Evolutionary conservation across 2,329 filamentous ascomycete genomes (phyloP).

Genomic region (Trichoderma guizhouense): DNA sequence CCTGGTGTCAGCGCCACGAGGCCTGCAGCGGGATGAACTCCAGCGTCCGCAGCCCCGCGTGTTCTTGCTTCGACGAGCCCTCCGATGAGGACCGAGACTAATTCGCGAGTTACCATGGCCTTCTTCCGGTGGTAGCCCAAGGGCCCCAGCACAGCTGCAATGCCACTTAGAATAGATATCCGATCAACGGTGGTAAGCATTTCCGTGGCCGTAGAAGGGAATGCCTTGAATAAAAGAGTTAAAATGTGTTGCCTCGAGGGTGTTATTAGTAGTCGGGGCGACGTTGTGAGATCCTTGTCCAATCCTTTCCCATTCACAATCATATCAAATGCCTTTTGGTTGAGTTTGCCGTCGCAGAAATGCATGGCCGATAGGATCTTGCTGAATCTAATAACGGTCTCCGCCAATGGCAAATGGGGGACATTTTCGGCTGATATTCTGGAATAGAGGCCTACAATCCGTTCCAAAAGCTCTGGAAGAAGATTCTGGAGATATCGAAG

Average conservation of each 20-base stretch:
- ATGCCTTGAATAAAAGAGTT: slow-evolving; percentile 63
- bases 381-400: slow-evolving; percentile 69
- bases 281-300: slow-evolving; percentile 47
- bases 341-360: slow-evolving; percentile 60
- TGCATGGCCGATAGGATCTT: slow-evolving; percentile 68
- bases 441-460: slow-evolving; percentile 70
- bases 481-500: slow-evolving; percentile 54
- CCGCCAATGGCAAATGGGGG: slow-evolving; percentile 67
- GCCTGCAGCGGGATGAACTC: slow-evolving; percentile 89
- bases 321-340: slow-evolving; percentile 58
- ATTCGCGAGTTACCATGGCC: slow-evolving; percentile 81
- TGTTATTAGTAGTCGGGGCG: slow-evolving; percentile 53
- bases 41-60: slow-evolving; percentile 89
- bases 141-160: slow-evolving; percentile 77
- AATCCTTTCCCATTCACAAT: slow-evolving; percentile 62
- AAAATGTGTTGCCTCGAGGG: slow-evolving; percentile 63
- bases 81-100: slow-evolving; percentile 77
- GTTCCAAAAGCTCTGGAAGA: slow-evolving; percentile 71
- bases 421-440: slow-evolving; percentile 67
- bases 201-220: slow-evolving; percentile 65
- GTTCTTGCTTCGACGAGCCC: slow-evolving; percentile 89
- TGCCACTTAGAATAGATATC: slow-evolving; percentile 76
- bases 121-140: slow-evolving; percentile 85
- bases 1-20: slow-evolving; percentile 66
- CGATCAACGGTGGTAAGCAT: slow-evolving; percentile 70